Conservation (phyloP, 352 stramenopile genomes). For the Phytophthora megakarya region DNA sequence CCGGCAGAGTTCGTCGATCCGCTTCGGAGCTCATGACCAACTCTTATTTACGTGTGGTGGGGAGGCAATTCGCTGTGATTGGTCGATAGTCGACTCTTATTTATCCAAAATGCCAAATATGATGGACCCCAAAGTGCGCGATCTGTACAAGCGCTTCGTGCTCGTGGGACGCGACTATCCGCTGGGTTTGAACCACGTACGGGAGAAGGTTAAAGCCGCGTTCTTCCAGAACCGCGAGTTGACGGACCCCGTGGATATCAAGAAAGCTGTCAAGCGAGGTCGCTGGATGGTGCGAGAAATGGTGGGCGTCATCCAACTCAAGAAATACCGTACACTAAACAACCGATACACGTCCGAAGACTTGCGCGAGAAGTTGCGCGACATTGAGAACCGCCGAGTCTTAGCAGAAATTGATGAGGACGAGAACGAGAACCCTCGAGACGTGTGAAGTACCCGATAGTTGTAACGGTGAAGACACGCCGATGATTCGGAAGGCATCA, state of each 20-base stretch:
- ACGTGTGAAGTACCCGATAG: slow-evolving; percentile 10
- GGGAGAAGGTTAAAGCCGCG: slow-evolving; percentile 90
- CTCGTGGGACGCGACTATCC: slow-evolving; percentile 95
- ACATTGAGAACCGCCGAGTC: slow-evolving; percentile 45
- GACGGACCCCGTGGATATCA: slow-evolving; percentile 74
- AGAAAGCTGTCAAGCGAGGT: slow-evolving; percentile 92
- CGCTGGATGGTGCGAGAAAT: slow-evolving; percentile 96
- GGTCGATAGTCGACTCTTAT: slow-evolving; percentile 2
- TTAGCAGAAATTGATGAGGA: slow-evolving; percentile 22
- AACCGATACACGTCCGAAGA: slow-evolving; percentile 89
- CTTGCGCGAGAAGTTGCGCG: slow-evolving; percentile 64
- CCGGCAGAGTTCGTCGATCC: slow-evolving; percentile 44
- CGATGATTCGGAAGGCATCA: slow-evolving; percentile 1
- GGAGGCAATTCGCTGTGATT: slow-evolving; percentile 15
- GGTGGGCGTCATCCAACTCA: slow-evolving; percentile 96
- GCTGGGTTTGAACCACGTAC: slow-evolving; percentile 91
- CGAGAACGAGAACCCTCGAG: not conserved
- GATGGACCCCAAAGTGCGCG: slow-evolving; percentile 94
- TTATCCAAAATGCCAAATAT: slow-evolving; percentile 5
- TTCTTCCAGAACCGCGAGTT: slow-evolving; percentile 90
- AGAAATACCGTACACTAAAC: slow-evolving; percentile 97
- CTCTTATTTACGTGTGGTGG: slow-evolving; percentile 20
- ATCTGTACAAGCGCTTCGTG: slow-evolving; percentile 96
- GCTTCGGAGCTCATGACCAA: slow-evolving; percentile 6
- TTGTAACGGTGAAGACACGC: slow-evolving; percentile 1